These are phyloP conservation scores for Coccomyxa sp. DNA, from an alignment of 139 green algal species.

Conservation along the genomic window DNA sequence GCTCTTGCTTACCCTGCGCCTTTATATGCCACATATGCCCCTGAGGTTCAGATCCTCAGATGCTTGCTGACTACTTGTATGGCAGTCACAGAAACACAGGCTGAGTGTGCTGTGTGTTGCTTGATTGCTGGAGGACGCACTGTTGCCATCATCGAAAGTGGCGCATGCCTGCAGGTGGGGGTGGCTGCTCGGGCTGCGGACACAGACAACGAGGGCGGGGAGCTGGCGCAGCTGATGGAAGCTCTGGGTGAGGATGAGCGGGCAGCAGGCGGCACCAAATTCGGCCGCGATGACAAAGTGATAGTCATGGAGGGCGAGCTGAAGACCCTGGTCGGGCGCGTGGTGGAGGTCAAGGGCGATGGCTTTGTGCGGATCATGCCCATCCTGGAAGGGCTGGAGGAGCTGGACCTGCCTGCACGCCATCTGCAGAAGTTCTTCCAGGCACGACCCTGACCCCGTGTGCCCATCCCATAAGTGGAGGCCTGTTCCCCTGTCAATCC, in stretches of 20 bases:
- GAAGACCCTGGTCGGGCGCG: conserved; percentile 63
- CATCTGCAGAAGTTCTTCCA: conserved; percentile 78
- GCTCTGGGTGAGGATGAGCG: neutral
- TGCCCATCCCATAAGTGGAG: neutral
- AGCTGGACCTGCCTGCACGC: conserved; percentile 44
- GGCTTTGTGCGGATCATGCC: conserved; percentile 65
- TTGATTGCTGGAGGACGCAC: neutral
- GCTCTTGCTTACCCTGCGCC: too few species aligned
- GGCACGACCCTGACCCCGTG: conserved; percentile 17
- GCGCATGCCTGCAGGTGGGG: too few species aligned
- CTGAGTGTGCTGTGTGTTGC: neutral
- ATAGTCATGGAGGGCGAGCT: conserved; percentile 79
- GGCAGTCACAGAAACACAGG: too few species aligned
- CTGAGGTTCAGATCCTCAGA: neutral
- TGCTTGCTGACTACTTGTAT: neutral
- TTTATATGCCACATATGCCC: too few species aligned
- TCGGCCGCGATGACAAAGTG: conserved; percentile 48
- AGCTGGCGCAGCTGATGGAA: neutral
- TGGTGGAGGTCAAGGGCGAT: conserved; percentile 56
- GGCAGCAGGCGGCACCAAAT: conserved; percentile 16
- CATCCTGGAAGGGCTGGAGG: conserved; percentile 46
- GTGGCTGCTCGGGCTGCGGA: neutral
- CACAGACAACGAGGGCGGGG: neutral
- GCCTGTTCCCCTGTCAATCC: neutral
- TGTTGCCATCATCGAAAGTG: too few species aligned